These are phyloP conservation scores for Cladosporium halotolerans DNA, from an alignment of 2,329 filamentous ascomycete genomes.

Conservation along the genomic window DNA sequence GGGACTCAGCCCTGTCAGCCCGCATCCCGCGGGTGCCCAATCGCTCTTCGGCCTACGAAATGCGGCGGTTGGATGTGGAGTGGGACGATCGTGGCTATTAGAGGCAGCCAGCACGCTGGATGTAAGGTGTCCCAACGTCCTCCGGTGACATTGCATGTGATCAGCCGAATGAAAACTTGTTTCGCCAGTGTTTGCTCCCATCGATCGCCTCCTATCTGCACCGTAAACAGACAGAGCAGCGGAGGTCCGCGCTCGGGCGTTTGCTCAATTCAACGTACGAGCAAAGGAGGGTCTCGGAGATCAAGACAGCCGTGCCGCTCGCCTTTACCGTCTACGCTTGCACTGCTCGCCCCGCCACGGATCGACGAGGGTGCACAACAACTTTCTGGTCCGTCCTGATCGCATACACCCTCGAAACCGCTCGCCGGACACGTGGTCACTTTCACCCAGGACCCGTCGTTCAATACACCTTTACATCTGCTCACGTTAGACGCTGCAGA, in stretches of 20 bases:
- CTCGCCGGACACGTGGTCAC: conserved; percentile 7
- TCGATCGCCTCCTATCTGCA: too few relatives aligned
- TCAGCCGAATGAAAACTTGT: too few relatives aligned
- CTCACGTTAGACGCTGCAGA: neutral
- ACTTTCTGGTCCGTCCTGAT: neutral
- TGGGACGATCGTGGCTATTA: too few relatives aligned
- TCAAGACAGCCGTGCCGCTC: neutral
- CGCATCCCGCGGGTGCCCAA: neutral
- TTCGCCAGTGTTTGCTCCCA: too few relatives aligned
- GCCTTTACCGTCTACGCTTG: conserved; percentile 3
- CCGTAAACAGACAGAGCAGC: too few relatives aligned
- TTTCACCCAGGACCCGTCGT: neutral
- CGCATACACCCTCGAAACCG: neutral
- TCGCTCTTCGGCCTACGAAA: too few relatives aligned
- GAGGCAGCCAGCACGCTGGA: too few relatives aligned
- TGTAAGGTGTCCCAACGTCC: too few relatives aligned
- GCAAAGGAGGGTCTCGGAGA: conserved; percentile 3
- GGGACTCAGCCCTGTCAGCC: neutral
- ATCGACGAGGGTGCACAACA: conserved; percentile 5
- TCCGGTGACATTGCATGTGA: too few relatives aligned
- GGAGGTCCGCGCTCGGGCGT: too few relatives aligned
- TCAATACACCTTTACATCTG: neutral
- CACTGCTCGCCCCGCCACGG: conserved; percentile 4
- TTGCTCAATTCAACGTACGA: too few relatives aligned
- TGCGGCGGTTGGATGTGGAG: too few relatives aligned